A percentile compares a stretch with the other conserved stretches of the same genome.
phyloP scores from a whole-genome alignment of 129 eudicot genomes.

The Smallanthus sonchifolius region DNA sequence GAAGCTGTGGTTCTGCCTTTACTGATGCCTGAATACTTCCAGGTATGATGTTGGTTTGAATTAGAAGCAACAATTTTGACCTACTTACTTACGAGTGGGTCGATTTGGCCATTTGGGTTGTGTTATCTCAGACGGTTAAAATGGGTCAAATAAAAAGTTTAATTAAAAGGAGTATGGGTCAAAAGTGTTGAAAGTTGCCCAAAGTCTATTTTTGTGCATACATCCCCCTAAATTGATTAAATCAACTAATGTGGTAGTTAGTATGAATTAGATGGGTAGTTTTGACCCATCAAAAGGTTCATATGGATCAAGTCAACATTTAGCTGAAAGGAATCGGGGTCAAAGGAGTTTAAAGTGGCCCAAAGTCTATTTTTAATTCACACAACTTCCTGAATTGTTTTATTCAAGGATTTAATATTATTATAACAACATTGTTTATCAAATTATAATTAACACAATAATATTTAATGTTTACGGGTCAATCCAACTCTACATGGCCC shows the following conservation, averaged over 20 bases:
- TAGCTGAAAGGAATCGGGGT: background rate
- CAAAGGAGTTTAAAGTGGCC: background rate
- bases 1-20: constrained; percentile 96
- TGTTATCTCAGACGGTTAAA: background rate
- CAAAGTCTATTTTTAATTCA: background rate
- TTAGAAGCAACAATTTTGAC: background rate
- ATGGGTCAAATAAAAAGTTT: background rate
- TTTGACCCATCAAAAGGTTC: background rate
- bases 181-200: background rate
- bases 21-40: constrained; percentile 98
- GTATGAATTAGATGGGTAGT: background rate
- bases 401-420: background rate
- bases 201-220: background rate
- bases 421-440: background rate
- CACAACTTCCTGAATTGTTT: background rate
- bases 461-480: background rate
- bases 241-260: background rate
- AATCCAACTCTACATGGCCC: background rate
- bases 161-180: background rate
- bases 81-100: background rate
- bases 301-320: background rate
- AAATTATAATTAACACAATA: background rate
- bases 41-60: constrained; percentile 42
- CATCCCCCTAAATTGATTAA: background rate
- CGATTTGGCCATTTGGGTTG: background rate